A percentile compares a stretch with the other conserved stretches of the same genome.
These are phyloP conservation scores for Pseudotulostoma volvatum DNA, from an alignment of 495 filamentous ascomycete genomes.

Conservation along the genomic window DNA sequence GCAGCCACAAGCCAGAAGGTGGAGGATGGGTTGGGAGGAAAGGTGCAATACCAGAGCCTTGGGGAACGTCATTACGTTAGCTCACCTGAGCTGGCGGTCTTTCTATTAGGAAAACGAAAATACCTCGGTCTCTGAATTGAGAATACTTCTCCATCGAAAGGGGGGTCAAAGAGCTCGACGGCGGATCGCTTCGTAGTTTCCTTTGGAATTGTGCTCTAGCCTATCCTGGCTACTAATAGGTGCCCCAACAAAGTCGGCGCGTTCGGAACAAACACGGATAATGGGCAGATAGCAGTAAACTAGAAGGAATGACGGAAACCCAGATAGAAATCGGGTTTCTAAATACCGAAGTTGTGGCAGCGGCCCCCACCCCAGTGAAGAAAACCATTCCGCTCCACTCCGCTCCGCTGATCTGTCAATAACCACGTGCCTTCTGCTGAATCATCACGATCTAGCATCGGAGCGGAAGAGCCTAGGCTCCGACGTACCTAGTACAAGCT, in stretches of 20 bases:
- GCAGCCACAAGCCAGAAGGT: constrained; percentile 39
- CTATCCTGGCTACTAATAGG: no score
- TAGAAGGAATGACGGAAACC: constrained; percentile 1
- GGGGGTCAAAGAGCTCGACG: neutral
- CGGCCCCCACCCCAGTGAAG: no score
- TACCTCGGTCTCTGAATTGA: constrained; percentile 88
- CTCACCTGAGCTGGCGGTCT: neutral
- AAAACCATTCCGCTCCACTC: no score
- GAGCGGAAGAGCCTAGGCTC: no score
- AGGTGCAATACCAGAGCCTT: constrained; percentile 90
- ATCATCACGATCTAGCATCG: no score
- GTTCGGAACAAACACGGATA: constrained; percentile 1
- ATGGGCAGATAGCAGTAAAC: constrained; percentile 1
- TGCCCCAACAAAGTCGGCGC: no score
- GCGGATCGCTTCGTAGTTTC: neutral
- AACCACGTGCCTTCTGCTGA: no score
- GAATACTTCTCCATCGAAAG: constrained; percentile 85
- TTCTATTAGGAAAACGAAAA: constrained; percentile 5
- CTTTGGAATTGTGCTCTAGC: neutral
- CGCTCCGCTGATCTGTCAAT: no score
- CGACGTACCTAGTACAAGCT: no score
- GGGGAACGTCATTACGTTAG: constrained; percentile 1
- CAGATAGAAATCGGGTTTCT: neutral
- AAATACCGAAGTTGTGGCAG: no score
- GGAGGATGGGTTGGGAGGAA: constrained; percentile 67